Conservation (phyloP, 805 yeast species). For the Zygoascus biomembranicola region DNA sequence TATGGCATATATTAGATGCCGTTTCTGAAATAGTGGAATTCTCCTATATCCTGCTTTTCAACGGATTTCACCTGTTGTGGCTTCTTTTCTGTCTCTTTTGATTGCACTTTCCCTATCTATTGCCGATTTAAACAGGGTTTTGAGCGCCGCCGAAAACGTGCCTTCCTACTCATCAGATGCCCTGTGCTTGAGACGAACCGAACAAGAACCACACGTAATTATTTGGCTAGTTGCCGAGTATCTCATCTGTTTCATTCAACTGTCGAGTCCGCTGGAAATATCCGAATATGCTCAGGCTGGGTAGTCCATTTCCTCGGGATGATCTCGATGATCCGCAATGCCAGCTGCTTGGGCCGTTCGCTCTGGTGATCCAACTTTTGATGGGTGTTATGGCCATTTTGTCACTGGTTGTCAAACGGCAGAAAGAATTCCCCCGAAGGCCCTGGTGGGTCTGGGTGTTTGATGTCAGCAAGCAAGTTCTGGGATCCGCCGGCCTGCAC, state of each 20-base stretch:
- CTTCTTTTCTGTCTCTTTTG: too few species aligned
- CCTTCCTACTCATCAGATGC: background rate
- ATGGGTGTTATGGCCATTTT: constrained; percentile 72
- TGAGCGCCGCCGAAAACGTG: background rate
- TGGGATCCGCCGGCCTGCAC: constrained; percentile 84
- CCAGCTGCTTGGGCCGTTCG: constrained; percentile 76
- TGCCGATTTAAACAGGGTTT: too few species aligned
- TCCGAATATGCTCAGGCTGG: background rate
- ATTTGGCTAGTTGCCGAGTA: background rate
- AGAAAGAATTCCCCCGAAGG: constrained; percentile 73
- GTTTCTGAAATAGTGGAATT: too few species aligned
- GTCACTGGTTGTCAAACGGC: constrained; percentile 67
- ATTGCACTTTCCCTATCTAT: too few species aligned
- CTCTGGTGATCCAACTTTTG: constrained; percentile 64
- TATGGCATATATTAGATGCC: too few species aligned
- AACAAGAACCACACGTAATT: background rate
- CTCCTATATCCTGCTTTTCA: too few species aligned
- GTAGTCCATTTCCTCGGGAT: background rate
- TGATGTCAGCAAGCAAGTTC: constrained; percentile 82
- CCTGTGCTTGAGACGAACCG: background rate
- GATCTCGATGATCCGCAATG: constrained; percentile 32
- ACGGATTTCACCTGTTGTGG: too few species aligned
- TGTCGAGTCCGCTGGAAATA: background rate
- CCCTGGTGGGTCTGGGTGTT: constrained; percentile 85
- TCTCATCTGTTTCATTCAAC: background rate